Percentiles rank a stretch among this genome's conserved stretches.
Conservation (phyloP, 176 grass and related monocot species). For the Paspalum notatum region DNA sequence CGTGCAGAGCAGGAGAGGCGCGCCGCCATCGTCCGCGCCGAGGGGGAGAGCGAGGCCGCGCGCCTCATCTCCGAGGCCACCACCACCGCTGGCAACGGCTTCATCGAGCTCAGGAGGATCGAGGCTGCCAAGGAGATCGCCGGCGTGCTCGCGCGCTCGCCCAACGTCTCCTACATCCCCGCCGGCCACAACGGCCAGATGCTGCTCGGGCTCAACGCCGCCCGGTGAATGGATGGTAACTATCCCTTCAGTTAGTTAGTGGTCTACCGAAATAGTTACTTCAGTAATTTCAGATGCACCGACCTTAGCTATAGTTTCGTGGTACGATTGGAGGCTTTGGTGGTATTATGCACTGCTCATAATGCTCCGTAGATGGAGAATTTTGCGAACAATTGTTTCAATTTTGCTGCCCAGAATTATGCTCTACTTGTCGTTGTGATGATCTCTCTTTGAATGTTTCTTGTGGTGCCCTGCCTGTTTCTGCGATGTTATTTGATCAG, state of each 20-base stretch:
- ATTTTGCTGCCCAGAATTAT: background rate
- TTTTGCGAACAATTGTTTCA: constrained; percentile 5
- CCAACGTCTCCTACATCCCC: constrained; percentile 76
- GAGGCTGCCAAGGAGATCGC: constrained; percentile 90
- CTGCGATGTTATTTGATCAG: background rate
- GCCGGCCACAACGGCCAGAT: constrained; percentile 54
- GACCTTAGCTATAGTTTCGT: background rate
- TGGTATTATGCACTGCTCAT: constrained; percentile 5
- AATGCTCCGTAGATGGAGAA: constrained; percentile 13
- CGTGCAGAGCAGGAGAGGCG: constrained; percentile 91
- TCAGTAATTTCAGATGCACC: constrained; percentile 29
- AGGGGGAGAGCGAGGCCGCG: constrained; percentile 89
- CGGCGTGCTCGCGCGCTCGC: constrained; percentile 51
- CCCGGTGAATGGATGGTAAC: constrained; percentile 48
- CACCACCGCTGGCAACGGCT: constrained; percentile 46
- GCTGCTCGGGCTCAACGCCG: constrained; percentile 67
- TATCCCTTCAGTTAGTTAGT: constrained; percentile 3
- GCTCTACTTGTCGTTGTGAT: background rate
- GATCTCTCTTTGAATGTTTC: background rate
- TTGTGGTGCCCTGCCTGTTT: background rate
- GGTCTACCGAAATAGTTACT: background rate
- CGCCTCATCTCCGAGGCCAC: constrained; percentile 88
- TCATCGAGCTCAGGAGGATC: constrained; percentile 90
- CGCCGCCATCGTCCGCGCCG: constrained; percentile 80
- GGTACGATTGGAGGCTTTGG: background rate